Base-by-base conservation (phyloP, 23 red algal species). In the Pyropia haitanensis region DNA sequence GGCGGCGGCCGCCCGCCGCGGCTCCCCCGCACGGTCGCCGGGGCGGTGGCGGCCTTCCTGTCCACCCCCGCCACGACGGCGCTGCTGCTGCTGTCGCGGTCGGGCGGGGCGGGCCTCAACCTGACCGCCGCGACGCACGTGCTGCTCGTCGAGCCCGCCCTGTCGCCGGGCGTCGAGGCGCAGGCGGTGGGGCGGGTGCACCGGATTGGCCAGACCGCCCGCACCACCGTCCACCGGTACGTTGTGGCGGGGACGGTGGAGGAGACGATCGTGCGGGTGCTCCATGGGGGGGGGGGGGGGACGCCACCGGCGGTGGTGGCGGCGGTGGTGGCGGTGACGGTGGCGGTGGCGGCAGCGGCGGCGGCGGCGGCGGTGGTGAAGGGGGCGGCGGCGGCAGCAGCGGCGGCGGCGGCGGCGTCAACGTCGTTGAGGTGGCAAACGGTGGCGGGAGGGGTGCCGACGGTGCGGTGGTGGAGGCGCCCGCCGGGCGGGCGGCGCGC, bases 111-210 rank as follows among this genome's bases (percentile, higher is more conserved):
- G 21, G 91, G 91, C 8, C 70, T 96, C 23, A 96, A 96, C 70
- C 54, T 89, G 27, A 88, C 78, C 34, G 91, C 90, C 32, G 91
- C 91, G 3, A 50, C 48, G 2, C 91, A 96, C 34, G 83, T 96
- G 19, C 39, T 96, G 16, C 71, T 96, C 19, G 73, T 96, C 14
- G 91, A 96, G 58, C 91, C 91, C 18, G 58, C 65, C 28, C 28
- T 96, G 46, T 53, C 59, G 5, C 67, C 81, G 44, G 55, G 63
- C 2, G 27, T 71, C 13, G 91, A 96, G 58, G 76, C 77, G 8
- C 91, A 96, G 70, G 91, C 91, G 10, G 68, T 96, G 1, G 67
- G 83, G 23, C 49, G 91, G 50, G 75, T 96, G 18, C 83, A 96
- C 56, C 83, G 91, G 5, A 89, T 96, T 27, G 83, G 83, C 5